Base-by-base conservation (phyloP, 2,329 filamentous ascomycete species). In the Ophiosphaerella narmari region DNA sequence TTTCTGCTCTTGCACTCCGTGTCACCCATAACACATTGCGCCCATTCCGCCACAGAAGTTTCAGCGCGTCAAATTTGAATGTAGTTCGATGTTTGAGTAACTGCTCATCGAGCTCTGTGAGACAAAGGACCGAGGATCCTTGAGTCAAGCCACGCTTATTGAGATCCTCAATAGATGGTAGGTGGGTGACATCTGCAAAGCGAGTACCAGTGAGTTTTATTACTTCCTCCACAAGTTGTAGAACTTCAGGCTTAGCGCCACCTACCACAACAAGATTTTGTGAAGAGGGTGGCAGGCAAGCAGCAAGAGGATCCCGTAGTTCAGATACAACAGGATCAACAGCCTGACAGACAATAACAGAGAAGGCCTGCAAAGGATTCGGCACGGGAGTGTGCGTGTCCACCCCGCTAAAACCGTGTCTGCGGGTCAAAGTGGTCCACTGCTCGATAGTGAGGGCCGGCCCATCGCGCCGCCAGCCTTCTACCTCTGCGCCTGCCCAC, bases 401-500 rank as follows among this genome's bases (percentile, higher is more conserved):
- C 4, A 59, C 39, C 7, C 55, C 55, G 11, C 26, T 16, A 31
- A 54, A 59, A 11, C 50, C 48, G 11, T 39, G 8, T 38, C 43
- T 55, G 4, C 42, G 35, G 8, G 47, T 33, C 16, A 41, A 23
- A 4, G 16, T 48, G 44, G 66, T 55, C 69, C 67, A 73, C 38
- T 59, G 18, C 12, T 42, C 29, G 5, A 35, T 5, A 4, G 36
- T 48, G 4, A 54, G 11, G 21, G 38, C 18, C 13, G 57, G 54
- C 1, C 23, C 31, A 31, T 23, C 38, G 37, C 11, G 21, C 33
- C 54, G 23, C 63, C 43, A 41, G 31, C 34, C 41, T 14, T 48
- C 34, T 48, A 62, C 2, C 21, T 60, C 43, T 2, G 39, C 40
- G 14, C 54, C 50, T 6, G 41, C 32, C 74, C 74, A 78, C 75